Evolutionary conservation across 495 filamentous ascomycete genomes (phyloP).

Genomic region (Talaromyces thailandensis): DNA sequence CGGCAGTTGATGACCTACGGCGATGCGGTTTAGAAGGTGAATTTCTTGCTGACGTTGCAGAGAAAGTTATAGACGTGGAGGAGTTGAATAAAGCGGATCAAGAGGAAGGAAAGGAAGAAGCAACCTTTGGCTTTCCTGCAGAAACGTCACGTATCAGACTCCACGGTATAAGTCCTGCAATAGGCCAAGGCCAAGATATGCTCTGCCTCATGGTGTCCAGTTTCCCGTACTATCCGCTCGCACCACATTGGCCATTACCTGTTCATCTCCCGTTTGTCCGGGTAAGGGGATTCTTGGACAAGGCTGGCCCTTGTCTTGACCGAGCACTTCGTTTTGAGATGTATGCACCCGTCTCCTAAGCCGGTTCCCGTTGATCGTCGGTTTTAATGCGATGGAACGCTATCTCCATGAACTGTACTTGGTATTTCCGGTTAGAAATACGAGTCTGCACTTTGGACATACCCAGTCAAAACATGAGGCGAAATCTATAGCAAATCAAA

Average conservation of each 20-base stretch:
- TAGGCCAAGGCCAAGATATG: not conserved
- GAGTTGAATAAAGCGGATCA: not conserved
- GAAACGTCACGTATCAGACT: not conserved
- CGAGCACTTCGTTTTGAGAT: constrained; percentile 3
- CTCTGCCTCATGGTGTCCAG: not conserved
- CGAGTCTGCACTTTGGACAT: not conserved
- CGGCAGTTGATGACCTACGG: not conserved
- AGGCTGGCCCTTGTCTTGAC: not conserved
- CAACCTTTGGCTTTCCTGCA: not conserved
- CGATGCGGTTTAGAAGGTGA: not conserved
- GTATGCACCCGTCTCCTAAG: not conserved
- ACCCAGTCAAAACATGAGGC: not conserved
- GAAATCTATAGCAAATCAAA: no score
- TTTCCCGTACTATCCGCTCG: not conserved
- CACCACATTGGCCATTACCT: not conserved
- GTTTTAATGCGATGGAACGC: not conserved
- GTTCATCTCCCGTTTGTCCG: not conserved
- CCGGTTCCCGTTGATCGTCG: not conserved
- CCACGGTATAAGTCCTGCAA: not conserved
- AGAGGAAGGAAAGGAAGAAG: not conserved
- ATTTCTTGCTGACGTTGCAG: not conserved
- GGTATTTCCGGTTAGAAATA: not conserved
- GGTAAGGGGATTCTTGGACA: not conserved
- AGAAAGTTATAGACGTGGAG: not conserved
- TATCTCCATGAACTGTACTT: not conserved